phyloP scores from a whole-genome alignment of 768 basidiomycete species.

The Amanita jacksonii region DNA sequence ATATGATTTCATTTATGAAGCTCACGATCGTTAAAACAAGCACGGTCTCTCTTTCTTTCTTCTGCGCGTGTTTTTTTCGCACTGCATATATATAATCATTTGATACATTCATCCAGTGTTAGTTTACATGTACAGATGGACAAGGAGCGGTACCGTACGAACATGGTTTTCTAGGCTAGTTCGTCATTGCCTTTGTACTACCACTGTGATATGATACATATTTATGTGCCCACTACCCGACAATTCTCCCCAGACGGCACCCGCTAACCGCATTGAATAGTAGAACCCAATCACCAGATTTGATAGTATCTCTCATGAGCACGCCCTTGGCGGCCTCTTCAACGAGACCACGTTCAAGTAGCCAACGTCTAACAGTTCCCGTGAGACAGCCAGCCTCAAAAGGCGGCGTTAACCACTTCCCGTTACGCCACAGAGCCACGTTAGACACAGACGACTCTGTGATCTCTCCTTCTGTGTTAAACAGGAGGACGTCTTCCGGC shows the following conservation, averaged over 20 bases:
- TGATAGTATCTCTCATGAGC: slow-evolving; percentile 33
- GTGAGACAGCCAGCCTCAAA: slow-evolving; percentile 56
- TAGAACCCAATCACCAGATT: slow-evolving; percentile 53
- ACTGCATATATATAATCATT: too few species aligned
- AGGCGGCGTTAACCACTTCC: slow-evolving; percentile 59
- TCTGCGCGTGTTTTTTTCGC: slow-evolving; percentile 11
- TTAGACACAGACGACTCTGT: slow-evolving; percentile 69
- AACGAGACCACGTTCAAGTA: slow-evolving; percentile 51
- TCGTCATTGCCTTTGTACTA: slow-evolving; percentile 12
- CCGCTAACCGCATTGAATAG: slow-evolving; percentile 68
- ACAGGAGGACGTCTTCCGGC: slow-evolving; percentile 53
- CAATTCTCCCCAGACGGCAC: slow-evolving; percentile 48
- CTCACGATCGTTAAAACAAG: neutral
- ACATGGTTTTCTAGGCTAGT: slow-evolving; percentile 20
- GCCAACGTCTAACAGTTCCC: slow-evolving; percentile 61
- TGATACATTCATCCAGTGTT: slow-evolving; percentile 13
- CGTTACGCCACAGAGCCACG: slow-evolving; percentile 50
- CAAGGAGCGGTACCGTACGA: slow-evolving; percentile 45
- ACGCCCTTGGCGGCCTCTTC: slow-evolving; percentile 36
- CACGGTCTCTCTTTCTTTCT: slow-evolving; percentile 11
- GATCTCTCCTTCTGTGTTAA: slow-evolving; percentile 37
- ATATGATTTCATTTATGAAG: neutral
- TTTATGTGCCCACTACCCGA: slow-evolving; percentile 8
- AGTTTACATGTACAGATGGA: slow-evolving; percentile 21
- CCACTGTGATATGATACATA: slow-evolving; percentile 4